These are phyloP conservation scores for Achaetomiella virescens DNA, from an alignment of 495 filamentous ascomycete genomes.

Conservation along the genomic window DNA sequence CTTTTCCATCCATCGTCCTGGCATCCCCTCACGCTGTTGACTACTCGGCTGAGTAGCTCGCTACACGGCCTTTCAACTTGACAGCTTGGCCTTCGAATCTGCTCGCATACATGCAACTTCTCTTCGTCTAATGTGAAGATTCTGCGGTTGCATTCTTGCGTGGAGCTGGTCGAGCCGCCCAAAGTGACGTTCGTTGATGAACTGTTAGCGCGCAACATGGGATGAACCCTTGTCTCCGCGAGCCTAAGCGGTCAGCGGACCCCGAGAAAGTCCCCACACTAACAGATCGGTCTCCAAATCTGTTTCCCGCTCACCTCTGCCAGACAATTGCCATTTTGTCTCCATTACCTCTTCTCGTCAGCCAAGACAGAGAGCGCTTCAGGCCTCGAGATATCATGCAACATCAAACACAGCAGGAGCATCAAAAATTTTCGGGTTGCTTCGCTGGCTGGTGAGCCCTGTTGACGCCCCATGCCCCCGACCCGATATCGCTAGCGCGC, in stretches of 20 bases:
- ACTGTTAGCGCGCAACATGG: constrained; percentile 22
- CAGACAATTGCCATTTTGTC: constrained; percentile 5
- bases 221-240: constrained; percentile 8
- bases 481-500: constrained; percentile 16
- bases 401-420: neutral
- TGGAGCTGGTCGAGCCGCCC: neutral
- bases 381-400: neutral
- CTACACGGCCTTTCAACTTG: neutral
- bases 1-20: neutral
- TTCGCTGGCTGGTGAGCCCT: constrained; percentile 2
- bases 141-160: neutral
- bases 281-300: constrained; percentile 4
- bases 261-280: constrained; percentile 10
- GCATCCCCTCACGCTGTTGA: neutral
- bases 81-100: too few relatives aligned
- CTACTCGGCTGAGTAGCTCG: neutral
- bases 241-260: constrained; percentile 4
- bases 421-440: constrained; percentile 13
- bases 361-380: neutral
- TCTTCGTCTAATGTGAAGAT: neutral
- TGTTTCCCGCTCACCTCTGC: neutral
- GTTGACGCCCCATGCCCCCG: constrained; percentile 16
- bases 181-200: constrained; percentile 22
- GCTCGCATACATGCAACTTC: too few relatives aligned
- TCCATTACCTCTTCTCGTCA: neutral